Base-by-base conservation (phyloP, 2,329 filamentous ascomycete species). In the Didymella lethalis region DNA sequence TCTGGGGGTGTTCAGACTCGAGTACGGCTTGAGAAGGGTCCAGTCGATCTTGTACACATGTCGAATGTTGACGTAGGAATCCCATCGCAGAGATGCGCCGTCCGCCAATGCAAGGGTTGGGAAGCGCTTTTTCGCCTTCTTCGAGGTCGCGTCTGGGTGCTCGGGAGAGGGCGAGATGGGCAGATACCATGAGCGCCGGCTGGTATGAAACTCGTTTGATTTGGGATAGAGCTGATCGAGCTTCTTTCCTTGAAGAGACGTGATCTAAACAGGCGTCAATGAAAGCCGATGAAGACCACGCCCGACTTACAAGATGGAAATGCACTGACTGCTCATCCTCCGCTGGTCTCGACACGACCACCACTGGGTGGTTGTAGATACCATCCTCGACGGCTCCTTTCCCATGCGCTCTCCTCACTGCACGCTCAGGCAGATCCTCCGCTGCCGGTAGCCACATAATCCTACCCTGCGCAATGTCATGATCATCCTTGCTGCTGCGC, bases 1-100 rank as follows among this genome's bases (percentile, higher is more conserved):
- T 4, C 55, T 23, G 2, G 70, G 68, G 1, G 54, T 67, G 12
- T 71, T 65, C 8, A 69, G 64, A 46, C 75, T 75, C 5, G 56
- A 50, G 29, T 75, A 76, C 7, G 64, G 34, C 29, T 59, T 65
- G 23, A 77, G 57, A 26, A 67, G 52, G 7, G 64, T 59, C 68
- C 70, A 72, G 8, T 75, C 66, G 48, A 75, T 71, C 38, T 69
- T 69, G 62, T 77, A 77, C 1, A 77, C 65, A 48, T 74, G 64
- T 11, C 71, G 66, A 14, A 75, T 67, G 43, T 76, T 75, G 28
- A 76, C 73, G 51, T 75, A 76, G 1, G 72, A 75, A 11, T 73
- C 65, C 64, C 71, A 72, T 18, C 68, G 67, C 29, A 77, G 59
- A 1, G 52, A 58, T 1, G 66, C 68, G 12, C 62, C 66, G 11